These are phyloP conservation scores for Coemansia sp. DNA, from an alignment of 192 early-diverging fungal species.

Conservation along the genomic window DNA sequence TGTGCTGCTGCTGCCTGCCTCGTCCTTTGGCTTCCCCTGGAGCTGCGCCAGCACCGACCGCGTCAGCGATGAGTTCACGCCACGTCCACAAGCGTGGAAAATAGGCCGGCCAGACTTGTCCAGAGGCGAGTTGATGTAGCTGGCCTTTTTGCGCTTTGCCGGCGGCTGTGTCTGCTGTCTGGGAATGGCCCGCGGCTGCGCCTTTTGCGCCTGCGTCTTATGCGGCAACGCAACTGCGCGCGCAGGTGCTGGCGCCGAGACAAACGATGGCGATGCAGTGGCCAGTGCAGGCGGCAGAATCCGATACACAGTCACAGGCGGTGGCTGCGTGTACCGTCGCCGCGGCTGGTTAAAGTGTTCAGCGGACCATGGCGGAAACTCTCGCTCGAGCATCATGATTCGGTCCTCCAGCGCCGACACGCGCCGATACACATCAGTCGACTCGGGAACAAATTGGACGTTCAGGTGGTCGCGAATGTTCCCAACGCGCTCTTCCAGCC, in stretches of 20 bases:
- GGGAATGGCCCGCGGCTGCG: background rate
- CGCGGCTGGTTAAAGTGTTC: constrained; percentile 67
- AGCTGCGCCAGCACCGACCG: constrained; percentile 49
- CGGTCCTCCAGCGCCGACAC: constrained; percentile 75
- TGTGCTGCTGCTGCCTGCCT: background rate
- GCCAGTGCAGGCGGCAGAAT: constrained; percentile 9
- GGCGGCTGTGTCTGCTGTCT: background rate
- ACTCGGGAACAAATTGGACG: constrained; percentile 59
- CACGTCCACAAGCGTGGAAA: constrained; percentile 49
- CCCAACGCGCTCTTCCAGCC: constrained; percentile 57
- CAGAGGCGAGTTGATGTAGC: constrained; percentile 19
- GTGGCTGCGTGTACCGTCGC: constrained; percentile 32
- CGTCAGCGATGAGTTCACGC: constrained; percentile 52
- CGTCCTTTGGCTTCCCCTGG: constrained; percentile 12
- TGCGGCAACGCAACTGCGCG: background rate
- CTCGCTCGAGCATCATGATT: constrained; percentile 71
- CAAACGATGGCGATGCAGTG: background rate
- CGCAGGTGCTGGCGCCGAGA: background rate
- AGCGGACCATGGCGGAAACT: constrained; percentile 78
- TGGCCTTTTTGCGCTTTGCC: constrained; percentile 24
- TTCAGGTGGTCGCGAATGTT: constrained; percentile 76
- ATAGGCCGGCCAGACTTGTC: constrained; percentile 39
- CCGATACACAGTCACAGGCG: constrained; percentile 38
- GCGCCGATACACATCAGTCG: constrained; percentile 42
- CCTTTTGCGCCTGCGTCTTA: background rate